Evolutionary conservation across 2,329 filamentous ascomycete genomes (phyloP).

Genomic region (Phyllosticta ampelicida): DNA sequence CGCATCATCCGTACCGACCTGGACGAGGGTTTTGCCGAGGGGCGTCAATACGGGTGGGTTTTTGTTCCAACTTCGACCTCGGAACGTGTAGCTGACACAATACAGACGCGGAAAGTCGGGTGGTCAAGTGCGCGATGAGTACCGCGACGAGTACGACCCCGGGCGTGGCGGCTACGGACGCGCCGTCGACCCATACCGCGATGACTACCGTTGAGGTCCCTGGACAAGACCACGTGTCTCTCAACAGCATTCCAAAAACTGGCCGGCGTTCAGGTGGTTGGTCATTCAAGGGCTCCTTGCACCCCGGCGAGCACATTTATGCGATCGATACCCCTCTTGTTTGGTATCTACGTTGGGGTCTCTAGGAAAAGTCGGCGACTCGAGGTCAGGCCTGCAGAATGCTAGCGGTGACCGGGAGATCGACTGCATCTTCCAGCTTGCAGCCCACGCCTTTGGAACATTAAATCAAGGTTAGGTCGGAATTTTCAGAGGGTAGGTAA

Average conservation of each 20-base stretch:
- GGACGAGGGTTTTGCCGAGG: slow-evolving; percentile 92
- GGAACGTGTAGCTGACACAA: slow-evolving; percentile 12
- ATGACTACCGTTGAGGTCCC: slow-evolving; percentile 9
- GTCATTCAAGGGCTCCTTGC: neutral
- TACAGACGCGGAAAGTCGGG: slow-evolving; percentile 74
- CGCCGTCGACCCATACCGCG: slow-evolving; percentile 42
- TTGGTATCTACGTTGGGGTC: neutral
- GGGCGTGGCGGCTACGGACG: slow-evolving; percentile 83
- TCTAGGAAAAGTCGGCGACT: neutral
- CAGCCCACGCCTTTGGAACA: neutral
- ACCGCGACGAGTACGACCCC: slow-evolving; percentile 92
- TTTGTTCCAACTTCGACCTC: neutral
- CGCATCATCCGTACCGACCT: slow-evolving; percentile 90
- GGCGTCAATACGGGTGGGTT: slow-evolving; percentile 73
- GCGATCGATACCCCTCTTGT: neutral
- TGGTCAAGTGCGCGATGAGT: slow-evolving; percentile 95
- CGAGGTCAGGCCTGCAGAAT: neutral
- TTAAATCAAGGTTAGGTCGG: neutral
- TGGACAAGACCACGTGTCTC: neutral
- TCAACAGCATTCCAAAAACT: neutral
- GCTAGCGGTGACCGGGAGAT: neutral
- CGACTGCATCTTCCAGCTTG: neutral
- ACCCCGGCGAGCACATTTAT: neutral
- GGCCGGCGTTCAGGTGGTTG: neutral
- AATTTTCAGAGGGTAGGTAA: neutral